Conservation (phyloP, 1,284 basidiomycete species). For the Apiotrichum gracile region DNA sequence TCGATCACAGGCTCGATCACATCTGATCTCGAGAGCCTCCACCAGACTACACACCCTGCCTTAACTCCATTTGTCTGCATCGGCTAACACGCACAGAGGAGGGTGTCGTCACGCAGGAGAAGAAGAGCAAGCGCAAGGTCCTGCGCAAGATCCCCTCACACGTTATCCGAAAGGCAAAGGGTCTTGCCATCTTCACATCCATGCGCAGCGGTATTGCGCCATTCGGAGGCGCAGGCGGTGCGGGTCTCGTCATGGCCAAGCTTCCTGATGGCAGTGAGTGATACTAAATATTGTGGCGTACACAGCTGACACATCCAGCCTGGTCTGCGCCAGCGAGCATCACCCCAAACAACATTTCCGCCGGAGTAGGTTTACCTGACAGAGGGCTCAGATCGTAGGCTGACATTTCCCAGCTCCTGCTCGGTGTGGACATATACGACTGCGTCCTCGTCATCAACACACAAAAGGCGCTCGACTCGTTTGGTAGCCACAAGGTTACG, state of each 20-base stretch:
- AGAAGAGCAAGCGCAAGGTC: slow-evolving; percentile 47
- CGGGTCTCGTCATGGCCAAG: slow-evolving; percentile 48
- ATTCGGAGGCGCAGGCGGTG: slow-evolving; percentile 52
- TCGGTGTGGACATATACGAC: slow-evolving; percentile 51
- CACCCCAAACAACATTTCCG: slow-evolving; percentile 51
- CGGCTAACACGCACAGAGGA: slow-evolving; percentile 25
- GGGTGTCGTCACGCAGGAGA: slow-evolving; percentile 33
- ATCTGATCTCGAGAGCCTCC: too few relatives aligned
- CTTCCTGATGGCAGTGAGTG: slow-evolving; percentile 48
- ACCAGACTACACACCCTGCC: too few relatives aligned
- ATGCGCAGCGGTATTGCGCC: slow-evolving; percentile 52
- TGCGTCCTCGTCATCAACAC: slow-evolving; percentile 50
- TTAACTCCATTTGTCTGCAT: too few relatives aligned
- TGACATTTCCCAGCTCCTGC: slow-evolving; percentile 32
- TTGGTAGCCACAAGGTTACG: slow-evolving; percentile 52
- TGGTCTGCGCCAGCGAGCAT: slow-evolving; percentile 53
- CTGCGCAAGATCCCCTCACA: slow-evolving; percentile 52
- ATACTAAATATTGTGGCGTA: too few relatives aligned
- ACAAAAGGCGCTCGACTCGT: slow-evolving; percentile 50
- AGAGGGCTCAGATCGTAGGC: not conserved
- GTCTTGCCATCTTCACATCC: slow-evolving; percentile 51
- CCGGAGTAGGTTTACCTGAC: slow-evolving; percentile 29
- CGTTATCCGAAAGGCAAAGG: slow-evolving; percentile 49
- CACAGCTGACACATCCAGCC: slow-evolving; percentile 16
- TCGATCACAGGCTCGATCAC: too few relatives aligned